Evolutionary conservation across 192 early-diverging fungal species (phyloP), one percentile per base, ranked within the genome.

Genomic region (Backusella sp.): DNA sequence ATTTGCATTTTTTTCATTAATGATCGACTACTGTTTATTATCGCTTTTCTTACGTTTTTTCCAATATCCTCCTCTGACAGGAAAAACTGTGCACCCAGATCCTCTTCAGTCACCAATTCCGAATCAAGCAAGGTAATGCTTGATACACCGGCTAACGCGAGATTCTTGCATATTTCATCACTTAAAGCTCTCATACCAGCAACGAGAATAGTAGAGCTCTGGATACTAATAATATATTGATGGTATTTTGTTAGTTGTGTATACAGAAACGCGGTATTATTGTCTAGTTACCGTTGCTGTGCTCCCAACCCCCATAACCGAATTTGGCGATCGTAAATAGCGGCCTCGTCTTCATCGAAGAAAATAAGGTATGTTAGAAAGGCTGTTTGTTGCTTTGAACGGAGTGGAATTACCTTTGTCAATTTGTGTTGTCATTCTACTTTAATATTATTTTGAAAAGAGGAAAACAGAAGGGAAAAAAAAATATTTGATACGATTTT

Each of bases 311-410:
- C 97, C 97, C 97, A 99, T 23, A 99, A 85, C 68, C 97, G 89
- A 79, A 99, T 99, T 87, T 99, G 97, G 30, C 97, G 86, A 88
- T 99, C 97, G 69, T 99, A 99, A 14, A 99, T 88, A 41, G 92
- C 92, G 8, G 93, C 95, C 77, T 98, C 97, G 44, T 97, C 97
- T 84, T 68, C 21, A 44, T 44, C 14, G 12, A 44, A 44, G 42
- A 44, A 44, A 14, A 44, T 4, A 5, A 14, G 14, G 1, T 44
- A 5, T 4, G 15, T 14, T 17, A 44, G 15, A 17, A 17, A 17
- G 3, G 4, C 4, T 14, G 12, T 17, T 44, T 4, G 4, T 17
- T 44, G 42, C 4, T 17, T 44, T 44, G 15, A 14, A 4, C 14
- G 1, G n/a, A 23, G 0, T 56, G 53, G 21, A 56, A 56, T 56